These are phyloP conservation scores for Arthrinium phaeospermum DNA, from an alignment of 2,329 filamentous ascomycete genomes.

Conservation along the genomic window DNA sequence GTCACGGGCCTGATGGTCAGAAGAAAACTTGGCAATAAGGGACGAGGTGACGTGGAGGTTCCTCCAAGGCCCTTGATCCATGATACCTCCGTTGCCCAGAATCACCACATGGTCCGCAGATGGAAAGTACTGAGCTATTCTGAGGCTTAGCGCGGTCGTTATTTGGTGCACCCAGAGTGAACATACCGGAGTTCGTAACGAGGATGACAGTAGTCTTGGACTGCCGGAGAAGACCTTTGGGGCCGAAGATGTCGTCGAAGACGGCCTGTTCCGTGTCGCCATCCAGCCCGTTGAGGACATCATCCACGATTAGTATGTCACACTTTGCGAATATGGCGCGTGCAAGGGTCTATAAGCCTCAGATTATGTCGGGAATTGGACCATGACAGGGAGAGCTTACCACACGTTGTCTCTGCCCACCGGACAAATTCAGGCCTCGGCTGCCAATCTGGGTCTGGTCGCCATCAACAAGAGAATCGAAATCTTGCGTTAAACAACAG, in stretches of 20 bases:
- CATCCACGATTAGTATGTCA: slow-evolving; percentile 41
- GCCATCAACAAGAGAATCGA: slow-evolving; percentile 28
- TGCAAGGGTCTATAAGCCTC: slow-evolving; percentile 41
- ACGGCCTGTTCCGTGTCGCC: slow-evolving; percentile 39
- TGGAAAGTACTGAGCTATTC: too few relatives aligned
- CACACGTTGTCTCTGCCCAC: slow-evolving; percentile 38
- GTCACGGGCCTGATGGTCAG: too few relatives aligned
- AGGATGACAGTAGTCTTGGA: slow-evolving; percentile 38
- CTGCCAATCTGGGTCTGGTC: slow-evolving; percentile 31
- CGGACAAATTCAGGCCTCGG: slow-evolving; percentile 35
- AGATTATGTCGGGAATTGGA: neutral
- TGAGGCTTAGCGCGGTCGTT: too few relatives aligned
- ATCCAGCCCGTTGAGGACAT: slow-evolving; percentile 44
- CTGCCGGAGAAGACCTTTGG: slow-evolving; percentile 37
- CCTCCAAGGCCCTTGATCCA: too few relatives aligned
- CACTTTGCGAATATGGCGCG: slow-evolving; percentile 40
- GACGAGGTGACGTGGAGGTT: too few relatives aligned
- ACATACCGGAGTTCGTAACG: too few relatives aligned
- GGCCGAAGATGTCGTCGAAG: slow-evolving; percentile 38
- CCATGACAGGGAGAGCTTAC: slow-evolving; percentile 28
- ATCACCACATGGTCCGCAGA: too few relatives aligned
- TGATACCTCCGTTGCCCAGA: too few relatives aligned
- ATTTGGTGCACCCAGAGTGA: too few relatives aligned
- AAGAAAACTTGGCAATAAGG: too few relatives aligned
- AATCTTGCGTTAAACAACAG: slow-evolving; percentile 34